A percentile compares a stretch with the other conserved stretches of the same genome.
Conservation (phyloP, 2,329 filamentous ascomycete genomes). For the Botrytis galanthina region DNA sequence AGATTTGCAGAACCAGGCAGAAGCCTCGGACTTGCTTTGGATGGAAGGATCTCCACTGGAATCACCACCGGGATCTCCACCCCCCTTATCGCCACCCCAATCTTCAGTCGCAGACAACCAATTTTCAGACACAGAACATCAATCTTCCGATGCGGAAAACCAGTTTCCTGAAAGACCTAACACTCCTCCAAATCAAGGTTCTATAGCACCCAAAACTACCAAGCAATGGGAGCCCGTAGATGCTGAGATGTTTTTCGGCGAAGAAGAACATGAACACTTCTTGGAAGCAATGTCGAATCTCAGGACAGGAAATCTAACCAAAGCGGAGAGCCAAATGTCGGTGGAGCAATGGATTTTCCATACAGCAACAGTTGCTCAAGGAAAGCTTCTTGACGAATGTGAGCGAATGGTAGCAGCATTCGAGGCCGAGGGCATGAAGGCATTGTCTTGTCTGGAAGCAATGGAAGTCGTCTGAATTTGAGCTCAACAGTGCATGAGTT, state of each 20-base stretch:
- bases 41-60: slow-evolving; percentile 9
- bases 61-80: slow-evolving; percentile 8
- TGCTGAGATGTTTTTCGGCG: slow-evolving; percentile 66
- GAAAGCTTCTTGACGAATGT: slow-evolving; percentile 74
- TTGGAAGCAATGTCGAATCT: slow-evolving; percentile 47
- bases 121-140: slow-evolving; percentile 66
- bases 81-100: slow-evolving; percentile 42
- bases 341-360: slow-evolving; percentile 89
- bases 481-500: not conserved
- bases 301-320: slow-evolving; percentile 61
- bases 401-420: slow-evolving; percentile 80
- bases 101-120: slow-evolving; percentile 52
- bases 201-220: slow-evolving; percentile 54
- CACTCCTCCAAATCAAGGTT: slow-evolving; percentile 56
- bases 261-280: slow-evolving; percentile 35
- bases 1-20: slow-evolving; percentile 41
- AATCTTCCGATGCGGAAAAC: slow-evolving; percentile 79
- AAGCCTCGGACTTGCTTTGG: slow-evolving; percentile 8
- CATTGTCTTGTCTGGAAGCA: slow-evolving; percentile 69
- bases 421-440: slow-evolving; percentile 76
- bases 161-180: slow-evolving; percentile 46
- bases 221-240: slow-evolving; percentile 72
- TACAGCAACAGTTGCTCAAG: slow-evolving; percentile 78
- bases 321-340: slow-evolving; percentile 81
- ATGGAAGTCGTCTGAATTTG: slow-evolving; percentile 13